A percentile compares a stretch with the other conserved stretches of the same genome.
phyloP scores from a whole-genome alignment of 73 alveolate species.

The Tetrahymena malaccensis region DNA sequence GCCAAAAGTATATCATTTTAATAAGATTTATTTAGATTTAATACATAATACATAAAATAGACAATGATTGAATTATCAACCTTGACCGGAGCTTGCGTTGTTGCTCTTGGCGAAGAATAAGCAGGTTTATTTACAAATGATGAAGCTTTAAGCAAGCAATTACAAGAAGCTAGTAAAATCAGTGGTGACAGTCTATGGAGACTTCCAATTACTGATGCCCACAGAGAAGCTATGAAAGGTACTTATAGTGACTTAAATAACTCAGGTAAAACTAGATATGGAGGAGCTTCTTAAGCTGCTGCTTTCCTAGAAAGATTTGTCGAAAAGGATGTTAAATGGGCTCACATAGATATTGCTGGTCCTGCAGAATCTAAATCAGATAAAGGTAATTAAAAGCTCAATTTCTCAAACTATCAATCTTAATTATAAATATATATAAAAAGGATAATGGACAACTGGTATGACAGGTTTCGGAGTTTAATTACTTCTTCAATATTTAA shows the following conservation, averaged over 20 bases:
- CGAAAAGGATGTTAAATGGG: slow-evolving; percentile 60
- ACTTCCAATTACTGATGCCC: slow-evolving; percentile 72
- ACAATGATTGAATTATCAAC: slow-evolving; percentile 63
- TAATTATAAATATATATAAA: not conserved
- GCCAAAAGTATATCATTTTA: slow-evolving; percentile 16
- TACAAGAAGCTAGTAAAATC: slow-evolving; percentile 53
- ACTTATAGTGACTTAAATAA: slow-evolving; percentile 22
- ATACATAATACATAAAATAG: not conserved
- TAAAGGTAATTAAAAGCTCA: slow-evolving; percentile 22
- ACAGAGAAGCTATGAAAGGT: slow-evolving; percentile 63
- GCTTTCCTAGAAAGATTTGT: slow-evolving; percentile 71
- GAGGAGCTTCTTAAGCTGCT: slow-evolving; percentile 76
- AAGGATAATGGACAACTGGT: not conserved
- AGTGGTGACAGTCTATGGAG: slow-evolving; percentile 64
- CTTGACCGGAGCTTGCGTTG: slow-evolving; percentile 77
- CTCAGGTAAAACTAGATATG: slow-evolving; percentile 56
- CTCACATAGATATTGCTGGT: slow-evolving; percentile 95
- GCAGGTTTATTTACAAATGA: slow-evolving; percentile 68
- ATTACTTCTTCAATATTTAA: not conserved
- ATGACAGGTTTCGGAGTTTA: not conserved
- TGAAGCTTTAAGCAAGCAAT: slow-evolving; percentile 38
- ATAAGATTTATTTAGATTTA: not conserved
- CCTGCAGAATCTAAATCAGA: slow-evolving; percentile 55
- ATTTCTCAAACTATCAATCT: not conserved
- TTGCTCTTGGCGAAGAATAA: slow-evolving; percentile 74